Base-by-base conservation (phyloP, 129 eudicot genomes). In the Artemisia tridentata region DNA sequence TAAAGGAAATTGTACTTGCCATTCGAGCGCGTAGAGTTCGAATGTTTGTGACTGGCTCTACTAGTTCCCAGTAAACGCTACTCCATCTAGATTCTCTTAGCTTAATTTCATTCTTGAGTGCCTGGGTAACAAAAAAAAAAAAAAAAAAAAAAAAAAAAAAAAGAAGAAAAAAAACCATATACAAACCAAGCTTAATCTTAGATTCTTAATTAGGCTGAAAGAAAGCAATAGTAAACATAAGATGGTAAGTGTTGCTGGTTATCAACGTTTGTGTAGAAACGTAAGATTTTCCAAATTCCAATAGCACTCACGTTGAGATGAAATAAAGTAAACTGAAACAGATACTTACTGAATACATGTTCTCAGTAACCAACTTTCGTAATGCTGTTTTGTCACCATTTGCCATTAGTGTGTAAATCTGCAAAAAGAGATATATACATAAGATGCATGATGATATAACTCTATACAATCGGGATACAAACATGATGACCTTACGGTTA, bases 11-110 rank as follows among this genome's bases (percentile, higher is more conserved):
- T 65, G 74, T 73, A 86, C 95, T 87, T 88, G 73, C 98, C 97
- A 93, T 63, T 76, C 98, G 90, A 77, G 98, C 98, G 11, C 96
- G 86, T 72, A 93, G 75, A 58, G 98, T 93, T 78, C 98, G 86
- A 64, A 93, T 84, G 73, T 87, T 89, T 21, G 82, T 72, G 65
- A 83, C 84, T 20, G 98, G 97, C 72, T 84, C 91, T 51, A 89
- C 23, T 68, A 93, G 71, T 67, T 89, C 98, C 98, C 96, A 89
- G 79, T 87, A 77, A 62, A 93, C 89, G 23, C 53, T 64, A 72
- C 83, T 80, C 98, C 98, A 93, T 69, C 76, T 75, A 18, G 90
- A 78, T 81, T 89, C 92, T 78, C 92, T 82, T 63, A 68, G 88
- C 89, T 93, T 93, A 72, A 93, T 87, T 69, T 89, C 98, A 77